Evolutionary conservation across 306 rosid species (phyloP).

Genomic region (Bauhinia variegata): DNA sequence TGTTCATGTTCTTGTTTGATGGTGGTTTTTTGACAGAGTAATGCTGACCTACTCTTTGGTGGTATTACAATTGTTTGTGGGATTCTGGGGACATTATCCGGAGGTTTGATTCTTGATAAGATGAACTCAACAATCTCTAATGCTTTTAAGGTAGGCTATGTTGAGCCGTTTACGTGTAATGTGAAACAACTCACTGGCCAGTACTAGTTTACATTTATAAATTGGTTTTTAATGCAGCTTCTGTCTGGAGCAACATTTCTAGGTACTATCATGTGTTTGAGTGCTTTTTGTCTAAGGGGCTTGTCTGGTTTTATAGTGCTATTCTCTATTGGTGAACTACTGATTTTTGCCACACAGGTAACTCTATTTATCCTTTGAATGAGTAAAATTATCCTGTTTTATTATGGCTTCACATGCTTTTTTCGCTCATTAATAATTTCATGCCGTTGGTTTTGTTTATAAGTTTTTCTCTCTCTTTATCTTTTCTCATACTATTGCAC

Average conservation of each 20-base stretch:
- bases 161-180: slow-evolving; percentile 23
- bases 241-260: slow-evolving; percentile 80
- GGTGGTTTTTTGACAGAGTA: slow-evolving; percentile 51
- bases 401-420: slow-evolving; percentile 14
- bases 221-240: slow-evolving; percentile 59
- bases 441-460: slow-evolving; percentile 21
- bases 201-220: too few species aligned
- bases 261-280: slow-evolving; percentile 81
- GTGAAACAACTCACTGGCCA: background rate
- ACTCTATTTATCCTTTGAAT: slow-evolving; percentile 22
- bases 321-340: slow-evolving; percentile 79
- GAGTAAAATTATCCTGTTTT: slow-evolving; percentile 22
- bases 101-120: slow-evolving; percentile 85
- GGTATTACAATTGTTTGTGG: slow-evolving; percentile 85
- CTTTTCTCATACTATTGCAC: background rate
- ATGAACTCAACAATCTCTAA: slow-evolving; percentile 76
- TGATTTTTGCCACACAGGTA: slow-evolving; percentile 88
- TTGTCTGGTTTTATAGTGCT: slow-evolving; percentile 66
- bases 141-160: slow-evolving; percentile 74
- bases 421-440: slow-evolving; percentile 24
- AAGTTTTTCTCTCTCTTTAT: slow-evolving; percentile 18
- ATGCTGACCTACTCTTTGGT: slow-evolving; percentile 88
- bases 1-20: slow-evolving; percentile 36
- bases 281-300: slow-evolving; percentile 73
- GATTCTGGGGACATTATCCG: slow-evolving; percentile 77